Evolutionary conservation across 2,329 filamentous ascomycete species (phyloP).

Genomic region (Erysiphe neolycopersici): DNA sequence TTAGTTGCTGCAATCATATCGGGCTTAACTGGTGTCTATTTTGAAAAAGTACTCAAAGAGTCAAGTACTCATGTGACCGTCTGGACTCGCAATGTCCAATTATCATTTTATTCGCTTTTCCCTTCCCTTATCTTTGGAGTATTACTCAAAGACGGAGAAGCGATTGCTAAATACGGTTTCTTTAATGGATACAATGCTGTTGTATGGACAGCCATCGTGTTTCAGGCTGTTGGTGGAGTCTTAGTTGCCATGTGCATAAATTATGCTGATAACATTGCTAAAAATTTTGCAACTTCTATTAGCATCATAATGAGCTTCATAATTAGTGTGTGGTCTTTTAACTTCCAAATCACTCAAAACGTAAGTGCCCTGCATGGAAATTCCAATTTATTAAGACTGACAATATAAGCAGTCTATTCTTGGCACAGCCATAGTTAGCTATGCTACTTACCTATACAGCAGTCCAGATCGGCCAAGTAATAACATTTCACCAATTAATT

Average conservation of each 20-base stretch:
- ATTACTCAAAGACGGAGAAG: constrained; percentile 60
- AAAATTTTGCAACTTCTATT: constrained; percentile 80
- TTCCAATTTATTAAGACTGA: not conserved
- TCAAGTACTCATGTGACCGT: constrained; percentile 49
- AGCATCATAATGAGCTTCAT: constrained; percentile 73
- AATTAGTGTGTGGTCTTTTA: constrained; percentile 64
- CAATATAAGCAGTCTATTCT: constrained; percentile 37
- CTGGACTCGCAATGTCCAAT: constrained; percentile 85
- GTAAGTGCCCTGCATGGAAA: constrained; percentile 24
- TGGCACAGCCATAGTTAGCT: constrained; percentile 53
- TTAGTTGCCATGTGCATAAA: constrained; percentile 61
- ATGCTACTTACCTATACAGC: constrained; percentile 67
- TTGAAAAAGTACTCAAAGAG: constrained; percentile 79
- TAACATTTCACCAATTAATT: constrained; percentile 37
- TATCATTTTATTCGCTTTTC: constrained; percentile 84
- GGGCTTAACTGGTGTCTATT: constrained; percentile 62
- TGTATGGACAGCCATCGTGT: constrained; percentile 61
- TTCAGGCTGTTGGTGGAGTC: constrained; percentile 66
- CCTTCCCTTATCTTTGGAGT: constrained; percentile 71
- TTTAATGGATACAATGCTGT: constrained; percentile 86
- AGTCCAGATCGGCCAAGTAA: constrained; percentile 30
- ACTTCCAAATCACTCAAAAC: constrained; percentile 43
- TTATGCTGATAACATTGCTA: constrained; percentile 70
- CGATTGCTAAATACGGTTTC: constrained; percentile 63
- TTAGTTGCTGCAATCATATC: constrained; percentile 55